Evolutionary conservation across 208 protist genomes (phyloP).

Genomic region (Porcisia deanei): DNA sequence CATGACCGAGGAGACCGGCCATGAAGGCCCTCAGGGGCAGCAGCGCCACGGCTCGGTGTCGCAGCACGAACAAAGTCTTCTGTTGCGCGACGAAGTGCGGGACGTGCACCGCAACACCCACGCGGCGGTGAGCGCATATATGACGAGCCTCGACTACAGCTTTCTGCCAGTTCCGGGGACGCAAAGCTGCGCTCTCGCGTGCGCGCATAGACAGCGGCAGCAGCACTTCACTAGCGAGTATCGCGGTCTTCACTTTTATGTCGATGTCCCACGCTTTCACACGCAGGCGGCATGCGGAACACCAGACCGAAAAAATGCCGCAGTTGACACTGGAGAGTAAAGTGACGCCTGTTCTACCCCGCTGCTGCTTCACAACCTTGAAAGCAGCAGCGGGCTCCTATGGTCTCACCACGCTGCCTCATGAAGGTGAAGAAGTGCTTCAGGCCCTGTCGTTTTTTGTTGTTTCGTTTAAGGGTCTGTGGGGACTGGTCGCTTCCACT

Average conservation of each 20-base stretch:
- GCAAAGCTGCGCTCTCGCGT: background rate
- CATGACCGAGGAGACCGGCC: background rate
- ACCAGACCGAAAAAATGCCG: background rate
- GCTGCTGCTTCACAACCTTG: no score
- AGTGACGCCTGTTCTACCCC: background rate
- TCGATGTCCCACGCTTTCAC: conserved; percentile 26
- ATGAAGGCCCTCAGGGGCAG: background rate
- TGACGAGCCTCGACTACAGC: conserved; percentile 38
- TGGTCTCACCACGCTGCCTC: no score
- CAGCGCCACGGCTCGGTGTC: background rate
- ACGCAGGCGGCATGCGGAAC: background rate
- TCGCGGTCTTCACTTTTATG: conserved; percentile 22
- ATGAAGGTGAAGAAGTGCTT: no score
- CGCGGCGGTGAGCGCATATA: conserved; percentile 24
- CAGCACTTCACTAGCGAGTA: conserved; percentile 28
- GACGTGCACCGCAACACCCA: conserved; percentile 30
- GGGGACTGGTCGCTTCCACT: no score
- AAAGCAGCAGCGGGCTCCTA: no score
- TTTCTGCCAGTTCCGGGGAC: background rate
- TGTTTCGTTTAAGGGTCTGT: no score
- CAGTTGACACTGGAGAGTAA: background rate
- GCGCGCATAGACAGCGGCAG: background rate
- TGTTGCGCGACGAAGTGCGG: conserved; percentile 30
- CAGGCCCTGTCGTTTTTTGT: no score
- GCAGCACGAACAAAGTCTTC: background rate